Evolutionary conservation across 192 early-diverging fungal genomes (phyloP).

Genomic region (Oehlia diaphana): DNA sequence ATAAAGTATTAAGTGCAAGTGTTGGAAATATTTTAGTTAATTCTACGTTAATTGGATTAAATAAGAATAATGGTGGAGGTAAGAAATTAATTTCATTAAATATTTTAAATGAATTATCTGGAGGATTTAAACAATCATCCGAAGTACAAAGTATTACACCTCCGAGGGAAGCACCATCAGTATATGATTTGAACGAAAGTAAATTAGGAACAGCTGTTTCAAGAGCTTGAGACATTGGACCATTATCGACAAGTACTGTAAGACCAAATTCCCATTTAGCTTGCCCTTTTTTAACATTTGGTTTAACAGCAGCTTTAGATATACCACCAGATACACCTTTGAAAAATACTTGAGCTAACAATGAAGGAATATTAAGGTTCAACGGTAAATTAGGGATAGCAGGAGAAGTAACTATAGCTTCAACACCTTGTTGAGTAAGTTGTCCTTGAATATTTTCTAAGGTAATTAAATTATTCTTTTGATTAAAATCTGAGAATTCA

Average conservation of each 20-base stretch:
- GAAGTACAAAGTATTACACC: not conserved
- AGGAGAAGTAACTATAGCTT: not conserved
- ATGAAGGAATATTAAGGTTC: not conserved
- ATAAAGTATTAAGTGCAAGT: not conserved
- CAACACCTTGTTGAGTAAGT: not conserved
- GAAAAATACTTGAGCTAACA: not conserved
- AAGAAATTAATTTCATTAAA: not conserved
- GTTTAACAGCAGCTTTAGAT: not conserved
- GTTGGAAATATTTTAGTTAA: not conserved
- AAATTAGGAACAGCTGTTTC: not conserved
- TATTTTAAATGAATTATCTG: not conserved
- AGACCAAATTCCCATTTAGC: not conserved
- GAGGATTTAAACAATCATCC: not conserved
- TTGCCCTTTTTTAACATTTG: not conserved
- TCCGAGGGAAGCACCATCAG: not conserved
- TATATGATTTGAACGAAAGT: not conserved
- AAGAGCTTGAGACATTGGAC: constrained; percentile 2
- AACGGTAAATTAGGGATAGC: not conserved
- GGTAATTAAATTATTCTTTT: not conserved
- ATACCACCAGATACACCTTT: not conserved
- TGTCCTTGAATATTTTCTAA: not conserved
- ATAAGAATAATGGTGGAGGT: not conserved
- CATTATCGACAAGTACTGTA: not conserved
- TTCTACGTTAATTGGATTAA: not conserved
- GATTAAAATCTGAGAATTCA: not conserved